These are phyloP conservation scores for Periconia macrospinosa DNA, from an alignment of 2,329 filamentous ascomycete species.

Conservation along the genomic window DNA sequence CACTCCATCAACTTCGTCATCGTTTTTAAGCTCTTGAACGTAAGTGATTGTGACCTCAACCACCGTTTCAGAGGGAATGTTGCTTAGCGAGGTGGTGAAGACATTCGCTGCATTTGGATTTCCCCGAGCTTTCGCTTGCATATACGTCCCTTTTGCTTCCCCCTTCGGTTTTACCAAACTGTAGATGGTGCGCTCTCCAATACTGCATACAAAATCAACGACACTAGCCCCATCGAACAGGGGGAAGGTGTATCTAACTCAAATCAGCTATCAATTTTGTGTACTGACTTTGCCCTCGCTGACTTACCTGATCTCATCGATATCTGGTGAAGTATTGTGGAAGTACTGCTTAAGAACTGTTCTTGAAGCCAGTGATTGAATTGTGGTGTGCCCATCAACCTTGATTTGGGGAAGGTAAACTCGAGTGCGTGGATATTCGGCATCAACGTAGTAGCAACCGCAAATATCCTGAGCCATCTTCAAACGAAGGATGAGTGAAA, in stretches of 20 bases:
- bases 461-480: conserved; percentile 12
- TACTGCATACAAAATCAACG: conserved; percentile 64
- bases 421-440: conserved; percentile 1
- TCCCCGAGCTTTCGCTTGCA: conserved; percentile 59
- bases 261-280: too few relatives aligned
- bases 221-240: conserved; percentile 71
- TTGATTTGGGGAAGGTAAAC: conserved; percentile 58
- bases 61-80: conserved; percentile 59
- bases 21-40: conserved; percentile 69
- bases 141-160: conserved; percentile 61
- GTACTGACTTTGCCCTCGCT: too few relatives aligned
- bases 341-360: conserved; percentile 61
- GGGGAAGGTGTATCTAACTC: conserved; percentile 71
- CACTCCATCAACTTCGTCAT: conserved; percentile 65
- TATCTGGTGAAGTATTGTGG: conserved; percentile 54
- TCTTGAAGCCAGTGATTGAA: conserved; percentile 56
- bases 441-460: conserved; percentile 23
- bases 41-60: conserved; percentile 65
- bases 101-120: conserved; percentile 62
- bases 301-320: conserved; percentile 57
- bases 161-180: conserved; percentile 67
- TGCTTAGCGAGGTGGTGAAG: conserved; percentile 67
- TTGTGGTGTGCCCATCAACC: conserved; percentile 59
- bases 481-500: too few relatives aligned
- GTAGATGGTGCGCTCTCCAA: conserved; percentile 60